Evolutionary conservation across 202 grass and related monocot genomes (phyloP), one percentile per base, ranked within the genome.

Genomic region (Musa balbisiana): DNA sequence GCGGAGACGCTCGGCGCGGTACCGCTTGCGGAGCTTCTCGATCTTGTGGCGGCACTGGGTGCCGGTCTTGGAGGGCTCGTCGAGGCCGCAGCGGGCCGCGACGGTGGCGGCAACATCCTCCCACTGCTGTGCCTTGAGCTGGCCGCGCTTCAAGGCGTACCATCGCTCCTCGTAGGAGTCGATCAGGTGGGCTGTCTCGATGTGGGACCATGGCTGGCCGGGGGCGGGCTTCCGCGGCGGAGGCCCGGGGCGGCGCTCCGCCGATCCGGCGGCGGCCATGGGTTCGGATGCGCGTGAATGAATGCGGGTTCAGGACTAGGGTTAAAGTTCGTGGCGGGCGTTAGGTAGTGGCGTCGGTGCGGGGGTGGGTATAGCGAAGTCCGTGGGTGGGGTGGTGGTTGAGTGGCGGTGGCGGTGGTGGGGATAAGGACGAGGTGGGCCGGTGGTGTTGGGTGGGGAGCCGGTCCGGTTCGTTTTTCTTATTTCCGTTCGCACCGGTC

Each of bases 31-130:
- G 29, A 98, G 94, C 83, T 98, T 98, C 88, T 98, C 94, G 62
- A 98, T 88, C 88, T 98, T 98, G 86, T 98, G 94, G 67, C 94
- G 90, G 74, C 94, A 93, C 85, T 98, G 94, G 53, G 94, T 98
- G 1, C 94, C 91, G 27, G 86, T 89, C 81, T 98, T 98, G 74
- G 85, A 73, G 2, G 77, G 90, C 14, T 50, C 43, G 1, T 73
- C 72, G 62, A 73, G 64, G 52, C 83, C 81, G 85, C 90, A 89
- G 23, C 85, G 88, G 21, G 62, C 81, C 3, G 87, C 83, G 67
- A 89, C 81, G 2, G 80, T 85, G 21, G 67, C 63, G 49, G 94
- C 88, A 73, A 98, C 88, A 20, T 91, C 88, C 70, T 98, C 94
- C 94, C 94, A 98, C 87, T 98, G 90, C 52, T 85, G 90, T 58